Conservation (phyloP, 164 flowering plant genomes). For the Chimonanthus salicifolius region DNA sequence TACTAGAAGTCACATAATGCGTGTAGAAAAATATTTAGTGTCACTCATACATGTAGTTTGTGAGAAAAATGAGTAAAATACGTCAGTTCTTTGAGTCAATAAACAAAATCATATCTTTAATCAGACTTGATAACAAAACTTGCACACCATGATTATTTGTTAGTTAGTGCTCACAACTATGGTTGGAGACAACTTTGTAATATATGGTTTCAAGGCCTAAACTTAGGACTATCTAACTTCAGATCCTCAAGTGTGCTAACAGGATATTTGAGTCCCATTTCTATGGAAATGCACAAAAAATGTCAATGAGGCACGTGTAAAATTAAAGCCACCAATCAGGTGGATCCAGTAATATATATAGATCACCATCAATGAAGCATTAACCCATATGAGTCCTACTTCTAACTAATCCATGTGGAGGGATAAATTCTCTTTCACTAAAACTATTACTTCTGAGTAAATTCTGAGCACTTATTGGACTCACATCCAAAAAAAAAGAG, state of each 20-base stretch:
- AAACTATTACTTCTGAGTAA: too few relatives aligned
- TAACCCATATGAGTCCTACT: too few relatives aligned
- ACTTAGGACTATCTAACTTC: background rate
- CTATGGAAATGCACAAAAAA: background rate
- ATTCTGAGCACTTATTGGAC: too few relatives aligned
- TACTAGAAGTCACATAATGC: conserved; percentile 1
- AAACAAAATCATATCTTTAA: background rate
- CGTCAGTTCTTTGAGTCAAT: background rate
- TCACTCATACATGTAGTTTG: background rate
- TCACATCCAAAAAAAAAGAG: too few relatives aligned
- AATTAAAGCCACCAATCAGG: background rate
- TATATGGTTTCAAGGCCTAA: background rate
- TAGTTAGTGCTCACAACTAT: background rate
- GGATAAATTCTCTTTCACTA: too few relatives aligned
- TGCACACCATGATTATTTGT: background rate
- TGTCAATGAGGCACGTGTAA: background rate
- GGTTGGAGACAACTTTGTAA: background rate
- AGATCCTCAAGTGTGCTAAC: background rate
- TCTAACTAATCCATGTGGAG: too few relatives aligned
- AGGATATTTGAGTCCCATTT: background rate
- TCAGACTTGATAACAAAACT: background rate
- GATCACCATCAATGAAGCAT: too few relatives aligned
- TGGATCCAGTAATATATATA: background rate
- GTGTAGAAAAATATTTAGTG: background rate
- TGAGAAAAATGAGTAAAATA: background rate